Conservation (phyloP, 208 protist species). For the Trypanosoma rangeli region DNA sequence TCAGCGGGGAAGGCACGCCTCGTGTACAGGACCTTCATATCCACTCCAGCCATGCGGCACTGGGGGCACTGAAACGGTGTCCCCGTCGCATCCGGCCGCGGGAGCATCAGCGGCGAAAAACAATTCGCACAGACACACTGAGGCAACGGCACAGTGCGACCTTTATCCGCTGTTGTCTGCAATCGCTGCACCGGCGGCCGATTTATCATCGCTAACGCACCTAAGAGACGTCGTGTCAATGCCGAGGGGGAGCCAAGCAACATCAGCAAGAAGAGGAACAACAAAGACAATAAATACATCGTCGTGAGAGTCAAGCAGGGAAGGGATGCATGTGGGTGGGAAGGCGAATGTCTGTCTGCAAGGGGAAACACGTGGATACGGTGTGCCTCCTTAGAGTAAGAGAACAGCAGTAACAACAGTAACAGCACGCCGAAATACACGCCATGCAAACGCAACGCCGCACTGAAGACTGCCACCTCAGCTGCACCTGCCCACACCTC, state of each 20-base stretch:
- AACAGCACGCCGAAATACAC: neutral
- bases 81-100: conserved; percentile 45
- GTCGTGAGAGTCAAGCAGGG: neutral
- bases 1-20: conserved; percentile 67
- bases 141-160: neutral
- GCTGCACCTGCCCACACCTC: too few species aligned
- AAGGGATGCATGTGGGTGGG: neutral
- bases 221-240: neutral
- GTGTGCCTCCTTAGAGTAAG: neutral
- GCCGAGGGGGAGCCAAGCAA: neutral
- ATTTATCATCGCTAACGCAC: conserved; percentile 18
- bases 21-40: conserved; percentile 82
- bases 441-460: too few species aligned
- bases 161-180: neutral
- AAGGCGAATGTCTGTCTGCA: neutral
- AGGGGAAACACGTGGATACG: neutral
- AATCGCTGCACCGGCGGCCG: conserved; percentile 10
- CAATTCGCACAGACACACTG: conserved; percentile 84
- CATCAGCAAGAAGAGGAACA: neutral
- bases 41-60: conserved; percentile 71
- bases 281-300: conserved; percentile 5
- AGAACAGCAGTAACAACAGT: conserved; percentile 5
- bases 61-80: conserved; percentile 79
- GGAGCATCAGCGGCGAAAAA: conserved; percentile 53
- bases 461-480: too few species aligned